Base-by-base conservation (phyloP, 345 rosid genomes). In the Populus pruinosa region DNA sequence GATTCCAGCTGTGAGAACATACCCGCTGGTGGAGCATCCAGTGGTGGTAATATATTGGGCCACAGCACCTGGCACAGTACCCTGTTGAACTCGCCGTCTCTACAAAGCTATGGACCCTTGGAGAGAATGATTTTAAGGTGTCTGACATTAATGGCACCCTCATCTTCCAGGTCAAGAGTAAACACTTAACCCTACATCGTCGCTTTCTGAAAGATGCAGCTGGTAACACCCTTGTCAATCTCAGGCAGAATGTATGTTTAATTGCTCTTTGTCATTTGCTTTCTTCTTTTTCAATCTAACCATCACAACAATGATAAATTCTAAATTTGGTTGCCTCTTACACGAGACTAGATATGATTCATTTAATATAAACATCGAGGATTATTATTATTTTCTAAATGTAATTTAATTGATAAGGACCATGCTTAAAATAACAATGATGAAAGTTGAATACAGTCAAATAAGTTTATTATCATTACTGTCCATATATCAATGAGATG, bases 161-260 rank as follows among this genome's bases (percentile, higher is more conserved):
- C 36, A 16, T 88, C 33, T 84, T 88, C 79, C 79, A 76, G 67
- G 80, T 84, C 8, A 75, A 75, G 66, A 79, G 85, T 21, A 72
- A 83, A 17, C 23, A 76, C n/a, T 9, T 79, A 10, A 79, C 80
- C 79, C 0, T 73, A n/a, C 87, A 79, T 35, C 86, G 82, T 21
- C 87, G 86, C n/a, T 4, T 72, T 33, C 25, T 87, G 74, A 71
- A 59, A 27, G 85, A 87, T 67, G 79, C 83, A 23, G 72, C 70
- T 1, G 85, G 87, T 20, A 74, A 68, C 21, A 75, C 83, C 69
- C 69, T 86, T 36, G 82, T 81, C 67, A 73, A 81, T 64, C 80
- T 89, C 75, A 79, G 67, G 36, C 87, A 86, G 55, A 89, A 87
- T 88, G 92, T 89, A 35, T 7, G 18, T 69, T 38, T n/a, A 7